phyloP scores from a whole-genome alignment of 2,329 filamentous ascomycete species.

The Talaromyces sp. region DNA sequence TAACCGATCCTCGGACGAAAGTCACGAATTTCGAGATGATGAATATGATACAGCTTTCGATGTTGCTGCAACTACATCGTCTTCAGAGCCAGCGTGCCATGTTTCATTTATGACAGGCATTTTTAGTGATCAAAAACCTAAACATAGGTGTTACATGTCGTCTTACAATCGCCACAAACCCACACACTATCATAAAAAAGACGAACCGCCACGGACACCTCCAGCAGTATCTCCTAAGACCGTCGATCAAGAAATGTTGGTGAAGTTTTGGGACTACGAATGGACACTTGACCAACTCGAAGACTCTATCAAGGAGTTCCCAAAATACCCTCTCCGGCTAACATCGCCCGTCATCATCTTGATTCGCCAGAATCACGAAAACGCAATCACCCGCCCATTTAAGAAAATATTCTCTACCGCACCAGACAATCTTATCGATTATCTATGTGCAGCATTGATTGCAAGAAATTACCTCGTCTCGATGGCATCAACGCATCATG shows the following conservation, averaged over 20 bases:
- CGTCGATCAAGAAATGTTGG: slow-evolving; percentile 28
- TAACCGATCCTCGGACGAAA: slow-evolving; percentile 26
- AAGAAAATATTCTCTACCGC: slow-evolving; percentile 35
- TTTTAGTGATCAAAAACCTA: slow-evolving; percentile 10
- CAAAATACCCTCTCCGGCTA: slow-evolving; percentile 34
- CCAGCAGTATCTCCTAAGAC: slow-evolving; percentile 22
- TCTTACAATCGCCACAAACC: slow-evolving; percentile 13
- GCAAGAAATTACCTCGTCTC: slow-evolving; percentile 38
- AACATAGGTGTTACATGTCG: slow-evolving; percentile 15
- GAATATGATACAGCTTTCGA: slow-evolving; percentile 23
- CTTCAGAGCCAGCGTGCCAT: slow-evolving; percentile 6
- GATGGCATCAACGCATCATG: slow-evolving; percentile 26
- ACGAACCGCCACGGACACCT: slow-evolving; percentile 13
- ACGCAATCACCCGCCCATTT: slow-evolving; percentile 32
- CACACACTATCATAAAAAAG: neutral
- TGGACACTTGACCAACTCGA: slow-evolving; percentile 41
- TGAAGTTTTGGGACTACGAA: slow-evolving; percentile 38
- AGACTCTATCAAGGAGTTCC: slow-evolving; percentile 35
- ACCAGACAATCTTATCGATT: slow-evolving; percentile 33
- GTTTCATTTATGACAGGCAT: slow-evolving; percentile 12
- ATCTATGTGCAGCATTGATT: slow-evolving; percentile 36
- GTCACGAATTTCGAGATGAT: slow-evolving; percentile 26
- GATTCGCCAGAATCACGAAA: slow-evolving; percentile 37
- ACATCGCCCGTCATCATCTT: slow-evolving; percentile 40
- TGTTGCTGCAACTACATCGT: neutral